Evolutionary conservation across 805 yeast genomes (phyloP).

Genomic region (Lipomyces chichibuensis): DNA sequence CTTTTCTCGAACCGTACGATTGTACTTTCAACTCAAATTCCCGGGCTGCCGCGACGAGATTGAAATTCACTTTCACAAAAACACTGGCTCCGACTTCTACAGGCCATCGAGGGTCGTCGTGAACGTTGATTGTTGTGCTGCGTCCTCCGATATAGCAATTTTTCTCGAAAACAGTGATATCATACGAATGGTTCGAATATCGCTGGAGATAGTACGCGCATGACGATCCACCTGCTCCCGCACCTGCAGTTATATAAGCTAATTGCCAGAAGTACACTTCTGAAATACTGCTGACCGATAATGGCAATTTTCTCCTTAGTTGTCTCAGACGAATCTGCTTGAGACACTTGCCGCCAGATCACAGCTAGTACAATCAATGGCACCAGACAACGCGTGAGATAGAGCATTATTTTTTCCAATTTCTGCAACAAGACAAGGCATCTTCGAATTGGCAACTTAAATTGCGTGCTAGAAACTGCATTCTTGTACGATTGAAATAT

Average conservation of each 20-base stretch:
- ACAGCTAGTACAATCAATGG: too few relatives aligned
- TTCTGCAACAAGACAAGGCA: too few relatives aligned
- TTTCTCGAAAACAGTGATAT: conserved; percentile 51
- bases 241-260: conserved; percentile 51
- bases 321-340: background rate
- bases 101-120: conserved; percentile 38
- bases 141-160: conserved; percentile 53
- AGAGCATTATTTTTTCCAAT: too few relatives aligned
- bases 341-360: background rate
- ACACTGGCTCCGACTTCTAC: conserved; percentile 55
- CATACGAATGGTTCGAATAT: conserved; percentile 44
- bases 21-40: conserved; percentile 44
- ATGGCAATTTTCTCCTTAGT: conserved; percentile 18
- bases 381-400: too few relatives aligned
- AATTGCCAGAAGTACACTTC: background rate
- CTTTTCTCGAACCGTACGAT: conserved; percentile 24
- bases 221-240: conserved; percentile 57
- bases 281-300: conserved; percentile 13
- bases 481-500: too few relatives aligned
- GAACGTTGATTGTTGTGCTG: conserved; percentile 46
- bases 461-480: too few relatives aligned
- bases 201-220: conserved; percentile 53
- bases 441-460: too few relatives aligned
- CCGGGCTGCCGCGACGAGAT: conserved; percentile 47
- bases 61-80: conserved; percentile 49